These are phyloP conservation scores for Saccharomyces hybrid DNA, from an alignment of 1,139 yeast species.

Conservation along the genomic window DNA sequence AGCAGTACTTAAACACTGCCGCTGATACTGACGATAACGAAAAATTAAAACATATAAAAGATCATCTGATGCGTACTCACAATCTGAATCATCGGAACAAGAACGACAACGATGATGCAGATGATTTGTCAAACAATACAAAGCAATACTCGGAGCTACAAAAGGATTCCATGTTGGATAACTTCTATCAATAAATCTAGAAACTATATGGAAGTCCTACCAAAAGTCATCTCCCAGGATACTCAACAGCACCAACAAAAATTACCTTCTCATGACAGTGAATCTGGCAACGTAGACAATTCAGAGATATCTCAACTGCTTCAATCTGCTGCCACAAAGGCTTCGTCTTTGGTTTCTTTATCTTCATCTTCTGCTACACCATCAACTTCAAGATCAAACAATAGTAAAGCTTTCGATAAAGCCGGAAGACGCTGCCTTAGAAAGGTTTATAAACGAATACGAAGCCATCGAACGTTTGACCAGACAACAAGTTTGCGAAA, in stretches of 20 bases:
- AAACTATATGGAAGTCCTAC: slow-evolving; percentile 5
- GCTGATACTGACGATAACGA: slow-evolving; percentile 11
- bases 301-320: slow-evolving; percentile 12
- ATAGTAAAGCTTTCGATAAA: slow-evolving; percentile 32
- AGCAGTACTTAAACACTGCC: slow-evolving; percentile 37
- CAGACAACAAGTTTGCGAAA: slow-evolving; percentile 61
- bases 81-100: background rate
- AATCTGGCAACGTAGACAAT: background rate
- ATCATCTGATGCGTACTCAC: background rate
- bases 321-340: slow-evolving; percentile 29
- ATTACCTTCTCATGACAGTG: slow-evolving; percentile 1
- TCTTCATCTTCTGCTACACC: slow-evolving; percentile 1
- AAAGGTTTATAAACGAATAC: slow-evolving; percentile 62
- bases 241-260: slow-evolving; percentile 10
- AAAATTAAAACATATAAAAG: background rate
- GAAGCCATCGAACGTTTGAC: slow-evolving; percentile 54
- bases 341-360: slow-evolving; percentile 22
- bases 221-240: slow-evolving; percentile 14
- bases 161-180: background rate
- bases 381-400: slow-evolving; percentile 27
- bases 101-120: background rate
- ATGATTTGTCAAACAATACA: background rate
- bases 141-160: slow-evolving; percentile 1
- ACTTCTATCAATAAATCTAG: background rate
- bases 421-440: slow-evolving; percentile 67